Evolutionary conservation across 306 rosid species (phyloP), one percentile per base, ranked within the genome.

Genomic region (Citrullus amarus): DNA sequence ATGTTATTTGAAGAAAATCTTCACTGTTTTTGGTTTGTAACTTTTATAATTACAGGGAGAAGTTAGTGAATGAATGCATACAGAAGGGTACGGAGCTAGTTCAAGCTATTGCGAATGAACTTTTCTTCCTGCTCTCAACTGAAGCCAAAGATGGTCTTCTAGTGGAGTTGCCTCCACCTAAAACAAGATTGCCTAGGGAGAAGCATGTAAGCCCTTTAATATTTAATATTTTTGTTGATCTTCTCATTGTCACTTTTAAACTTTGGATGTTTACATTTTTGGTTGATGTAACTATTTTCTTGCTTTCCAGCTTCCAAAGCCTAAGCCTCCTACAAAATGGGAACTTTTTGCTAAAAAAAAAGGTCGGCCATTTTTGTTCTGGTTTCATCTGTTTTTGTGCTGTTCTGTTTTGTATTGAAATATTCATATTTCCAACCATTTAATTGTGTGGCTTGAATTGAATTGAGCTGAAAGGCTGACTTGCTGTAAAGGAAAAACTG

Each of bases 291-390:
- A 80, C 60, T 8, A 28, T 5, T 34, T 70, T 44, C 59, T 44
- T 81, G 69, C 36, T 79, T 46, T 82, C 76, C 91, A 93, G 98
- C 80, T 93, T 3, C 98, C 98, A 79, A 86, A 75, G 84, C 94
- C 96, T 59, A 84, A 83, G 70, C 94, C 97, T 83, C 97, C 96
- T 12, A 90, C 98, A 15, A 93, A 91, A 81, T 93, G 98, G 98
- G 93, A 93, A 82, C 3, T 0, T 30, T 93, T 93, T 82, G 98
- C 97, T 39, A 72, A 93, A 82, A 86, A 87, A 80, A 88, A 81
- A 87, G 97, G 98, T 91, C 73, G 63, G 90, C 4, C 70, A 16
- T 62, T 63, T 34, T 63, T 32, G 6, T 63, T 63, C 16, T 63
- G 70, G 46, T 63, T 34, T 8, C 25, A 34, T 63, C 70, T 18